Base-by-base conservation (phyloP, 2,329 filamentous ascomycete species). In the Tolypocladium cylindrosporum region DNA sequence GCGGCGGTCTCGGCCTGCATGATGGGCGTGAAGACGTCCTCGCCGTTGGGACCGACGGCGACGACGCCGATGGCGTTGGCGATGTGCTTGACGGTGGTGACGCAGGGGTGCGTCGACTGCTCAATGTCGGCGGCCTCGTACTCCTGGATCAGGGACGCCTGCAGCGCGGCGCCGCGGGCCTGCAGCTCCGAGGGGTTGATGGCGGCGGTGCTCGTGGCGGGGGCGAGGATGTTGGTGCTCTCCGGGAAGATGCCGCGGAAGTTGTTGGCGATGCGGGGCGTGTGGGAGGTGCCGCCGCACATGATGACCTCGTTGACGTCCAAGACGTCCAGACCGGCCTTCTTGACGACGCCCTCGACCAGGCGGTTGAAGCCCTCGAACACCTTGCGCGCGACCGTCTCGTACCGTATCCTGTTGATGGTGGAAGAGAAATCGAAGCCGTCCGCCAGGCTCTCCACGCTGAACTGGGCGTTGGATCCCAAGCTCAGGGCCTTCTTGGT, bases 251-350 rank as follows among this genome's bases (percentile, higher is more conserved):
- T 83, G 65, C 79, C 78, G 69, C 83, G 79, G 65, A 97, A 77
- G 74, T 94, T 90, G 67, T 84, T 81, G 62, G 94, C 93, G 65
- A 97, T 89, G 77, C 93, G 91, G 62, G 94, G 94, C 1, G 90
- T 97, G 80, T 99, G 92, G 5, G 92, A 89, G 62, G 90, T 90
- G 67, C 94, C 94, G 65, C 94, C 94, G 54, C 90, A 89, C 66
- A 97, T 85, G 72, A 99, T 91, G 65, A 97, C 89, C 79, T 97
- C 91, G 70, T 96, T 89, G 59, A 99, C 84, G 71, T 99, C 93
- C 62, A 97, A 84, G 58, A 95, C 84, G 71, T 97, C 93, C 53
- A 99, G 82, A 42, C 86, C 88, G 53, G 94, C 94, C 82, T 97
- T 97, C 79, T 92, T 88, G 63, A 99, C 82, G 57, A 85, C 91